These are phyloP conservation scores for Herpotrichia juniperi DNA, from an alignment of 2,329 filamentous ascomycete species.

Conservation along the genomic window DNA sequence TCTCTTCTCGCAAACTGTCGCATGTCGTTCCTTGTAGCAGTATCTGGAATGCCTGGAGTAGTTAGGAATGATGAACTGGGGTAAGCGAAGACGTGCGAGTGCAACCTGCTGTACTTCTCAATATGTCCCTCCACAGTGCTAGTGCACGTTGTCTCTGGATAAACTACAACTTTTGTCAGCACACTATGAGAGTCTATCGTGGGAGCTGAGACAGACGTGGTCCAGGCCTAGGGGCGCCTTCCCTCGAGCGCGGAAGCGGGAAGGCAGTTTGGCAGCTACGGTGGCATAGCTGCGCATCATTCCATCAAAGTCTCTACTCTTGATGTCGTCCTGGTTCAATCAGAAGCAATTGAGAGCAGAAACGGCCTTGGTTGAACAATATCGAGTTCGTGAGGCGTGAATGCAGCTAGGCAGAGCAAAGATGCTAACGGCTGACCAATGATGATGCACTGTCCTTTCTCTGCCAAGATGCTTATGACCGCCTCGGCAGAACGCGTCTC, in stretches of 20 bases:
- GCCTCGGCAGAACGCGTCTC: conserved; percentile 26
- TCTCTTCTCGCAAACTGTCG: conserved; percentile 55
- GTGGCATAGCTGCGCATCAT: conserved; percentile 44
- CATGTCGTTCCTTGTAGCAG: conserved; percentile 48
- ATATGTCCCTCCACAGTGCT: conserved; percentile 55
- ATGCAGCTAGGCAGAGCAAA: background rate
- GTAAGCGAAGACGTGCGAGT: background rate
- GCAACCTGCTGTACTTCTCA: conserved; percentile 45
- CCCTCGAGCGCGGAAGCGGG: conserved; percentile 36
- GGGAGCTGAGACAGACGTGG: conserved; percentile 17
- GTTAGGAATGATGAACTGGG: background rate
- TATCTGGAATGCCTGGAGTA: conserved; percentile 30
- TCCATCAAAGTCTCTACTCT: conserved; percentile 6
- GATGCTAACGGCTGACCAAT: background rate
- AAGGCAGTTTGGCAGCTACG: conserved; percentile 32
- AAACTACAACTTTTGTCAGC: conserved; percentile 47
- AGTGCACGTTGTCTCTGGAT: conserved; percentile 56
- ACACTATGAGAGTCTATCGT: background rate
- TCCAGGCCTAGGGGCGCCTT: conserved; percentile 41
- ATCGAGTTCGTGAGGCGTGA: background rate
- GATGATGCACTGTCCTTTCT: background rate
- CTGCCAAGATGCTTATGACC: conserved; percentile 7
- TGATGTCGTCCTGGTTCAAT: background rate
- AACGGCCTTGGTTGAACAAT: background rate
- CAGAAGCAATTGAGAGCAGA: background rate